Conservation (phyloP, 495 filamentous ascomycete species). For the Trypethelium eluteriae region DNA sequence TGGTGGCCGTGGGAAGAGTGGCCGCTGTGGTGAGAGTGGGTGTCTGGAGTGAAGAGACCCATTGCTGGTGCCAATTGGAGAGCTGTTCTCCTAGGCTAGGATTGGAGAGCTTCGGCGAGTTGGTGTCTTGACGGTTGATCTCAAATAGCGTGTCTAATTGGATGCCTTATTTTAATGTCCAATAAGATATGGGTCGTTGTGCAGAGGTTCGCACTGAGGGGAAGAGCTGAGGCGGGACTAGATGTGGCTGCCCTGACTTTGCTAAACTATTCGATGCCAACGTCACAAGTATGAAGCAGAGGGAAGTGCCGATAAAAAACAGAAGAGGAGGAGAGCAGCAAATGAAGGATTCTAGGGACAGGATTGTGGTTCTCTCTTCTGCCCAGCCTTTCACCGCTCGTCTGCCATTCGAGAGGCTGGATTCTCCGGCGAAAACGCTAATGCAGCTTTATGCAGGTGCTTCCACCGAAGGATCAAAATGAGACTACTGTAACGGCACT, state of each 20-base stretch:
- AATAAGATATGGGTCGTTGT: neutral
- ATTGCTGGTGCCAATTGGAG: slow-evolving; percentile 13
- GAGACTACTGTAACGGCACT: too few relatives aligned
- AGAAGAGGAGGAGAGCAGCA: neutral
- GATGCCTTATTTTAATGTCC: neutral
- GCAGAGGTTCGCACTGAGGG: neutral
- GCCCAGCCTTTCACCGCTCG: slow-evolving; percentile 3
- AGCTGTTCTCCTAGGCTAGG: neutral
- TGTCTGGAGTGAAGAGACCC: slow-evolving; percentile 25
- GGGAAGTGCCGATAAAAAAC: too few relatives aligned
- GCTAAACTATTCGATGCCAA: too few relatives aligned
- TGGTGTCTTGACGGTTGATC: neutral
- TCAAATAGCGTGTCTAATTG: neutral
- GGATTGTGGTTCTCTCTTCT: too few relatives aligned
- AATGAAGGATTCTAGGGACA: neutral
- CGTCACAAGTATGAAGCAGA: too few relatives aligned
- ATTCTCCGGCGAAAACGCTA: neutral
- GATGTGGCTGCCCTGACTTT: too few relatives aligned
- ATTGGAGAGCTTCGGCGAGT: neutral
- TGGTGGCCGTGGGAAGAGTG: slow-evolving; percentile 13
- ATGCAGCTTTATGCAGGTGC: slow-evolving; percentile 8
- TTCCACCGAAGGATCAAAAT: neutral
- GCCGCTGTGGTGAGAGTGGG: slow-evolving; percentile 17
- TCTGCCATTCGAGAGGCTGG: slow-evolving; percentile 9
- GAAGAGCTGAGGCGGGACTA: neutral